Conservation (phyloP, 257 asterid species). For the Salvia miltiorrhiza region DNA sequence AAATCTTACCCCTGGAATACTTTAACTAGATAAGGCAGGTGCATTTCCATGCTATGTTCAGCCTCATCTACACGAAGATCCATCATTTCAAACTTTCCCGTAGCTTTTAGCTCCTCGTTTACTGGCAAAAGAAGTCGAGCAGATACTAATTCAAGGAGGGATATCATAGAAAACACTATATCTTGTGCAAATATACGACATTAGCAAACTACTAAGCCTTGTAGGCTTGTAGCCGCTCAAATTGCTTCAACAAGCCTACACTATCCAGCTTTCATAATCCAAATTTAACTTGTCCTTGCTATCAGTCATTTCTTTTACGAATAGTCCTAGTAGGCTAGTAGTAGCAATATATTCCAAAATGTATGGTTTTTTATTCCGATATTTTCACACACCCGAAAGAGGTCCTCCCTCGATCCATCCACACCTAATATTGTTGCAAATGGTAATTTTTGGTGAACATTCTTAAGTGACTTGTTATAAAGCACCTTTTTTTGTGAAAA, state of each 20-base stretch:
- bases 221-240: neutral
- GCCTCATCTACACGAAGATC: slow-evolving; percentile 91
- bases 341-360: neutral
- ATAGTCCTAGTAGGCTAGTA: neutral
- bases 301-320: neutral
- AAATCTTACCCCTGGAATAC: slow-evolving; percentile 78
- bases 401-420: neutral
- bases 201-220: neutral
- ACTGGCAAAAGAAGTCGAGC: slow-evolving; percentile 41
- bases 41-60: slow-evolving; percentile 99
- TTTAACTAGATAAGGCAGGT: slow-evolving; percentile 92
- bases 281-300: neutral
- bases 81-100: slow-evolving; percentile 88
- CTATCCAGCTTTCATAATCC: neutral
- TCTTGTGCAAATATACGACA: neutral
- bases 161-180: neutral
- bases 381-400: neutral
- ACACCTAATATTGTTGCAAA: neutral
- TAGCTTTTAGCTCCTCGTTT: slow-evolving; percentile 79
- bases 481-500: neutral
- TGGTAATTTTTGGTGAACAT: neutral
- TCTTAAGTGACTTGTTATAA: neutral
- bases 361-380: neutral
- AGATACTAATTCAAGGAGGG: slow-evolving; percentile 1
- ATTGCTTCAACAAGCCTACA: neutral